A percentile compares a stretch with the other conserved stretches of the same genome.
These are phyloP conservation scores for Scheffersomyces amazonensis DNA, from an alignment of 805 yeast species.

Conservation along the genomic window DNA sequence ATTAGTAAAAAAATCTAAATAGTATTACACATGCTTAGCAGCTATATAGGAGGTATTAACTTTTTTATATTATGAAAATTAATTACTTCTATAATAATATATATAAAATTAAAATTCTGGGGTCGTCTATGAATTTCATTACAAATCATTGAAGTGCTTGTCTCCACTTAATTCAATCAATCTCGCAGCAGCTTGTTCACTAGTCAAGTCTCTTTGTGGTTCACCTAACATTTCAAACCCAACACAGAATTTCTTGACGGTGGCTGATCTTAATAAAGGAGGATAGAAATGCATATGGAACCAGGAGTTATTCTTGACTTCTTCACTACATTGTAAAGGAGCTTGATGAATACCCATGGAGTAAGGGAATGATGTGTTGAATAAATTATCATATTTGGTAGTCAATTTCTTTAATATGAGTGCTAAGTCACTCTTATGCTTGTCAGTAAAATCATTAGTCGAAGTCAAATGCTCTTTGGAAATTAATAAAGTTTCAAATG, in stretches of 20 bases:
- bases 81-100: no score
- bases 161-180: conserved; percentile 43
- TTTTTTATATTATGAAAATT: no score
- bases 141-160: conserved; percentile 33
- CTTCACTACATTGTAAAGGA: conserved; percentile 46
- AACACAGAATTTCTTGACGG: conserved; percentile 71
- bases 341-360: conserved; percentile 84
- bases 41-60: no score
- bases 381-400: conserved; percentile 66
- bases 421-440: conserved; percentile 56
- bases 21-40: no score
- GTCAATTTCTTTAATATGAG: conserved; percentile 51
- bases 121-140: no score
- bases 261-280: conserved; percentile 70
- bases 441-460: conserved; percentile 43
- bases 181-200: conserved; percentile 63
- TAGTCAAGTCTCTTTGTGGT: conserved; percentile 68
- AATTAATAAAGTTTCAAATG: conserved; percentile 67
- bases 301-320: conserved; percentile 42
- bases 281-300: conserved; percentile 80
- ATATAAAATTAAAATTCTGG: no score
- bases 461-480: conserved; percentile 54
- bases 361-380: conserved; percentile 69
- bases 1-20: no score
- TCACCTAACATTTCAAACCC: conserved; percentile 70